phyloP scores from a whole-genome alignment of 2,329 filamentous ascomycete genomes.

The Cladophialophora immunda region DNA sequence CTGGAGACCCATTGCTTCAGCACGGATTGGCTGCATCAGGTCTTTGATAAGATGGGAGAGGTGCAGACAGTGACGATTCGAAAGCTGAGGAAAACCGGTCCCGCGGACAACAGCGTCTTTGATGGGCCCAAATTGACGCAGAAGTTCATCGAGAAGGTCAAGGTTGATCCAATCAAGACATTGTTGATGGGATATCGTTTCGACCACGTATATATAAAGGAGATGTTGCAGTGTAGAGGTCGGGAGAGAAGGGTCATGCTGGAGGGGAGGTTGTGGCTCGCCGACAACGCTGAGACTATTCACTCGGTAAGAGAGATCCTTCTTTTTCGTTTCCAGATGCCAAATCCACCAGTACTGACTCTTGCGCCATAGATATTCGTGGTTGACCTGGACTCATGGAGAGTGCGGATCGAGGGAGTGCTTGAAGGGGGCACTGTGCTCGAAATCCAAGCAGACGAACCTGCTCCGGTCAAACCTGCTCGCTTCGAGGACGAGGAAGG shows the following conservation, averaged over 20 bases:
- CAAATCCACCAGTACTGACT: not conserved
- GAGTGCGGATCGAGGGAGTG: slow-evolving; percentile 14
- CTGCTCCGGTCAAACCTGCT: not conserved
- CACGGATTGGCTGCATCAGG: slow-evolving; percentile 16
- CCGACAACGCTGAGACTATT: not conserved
- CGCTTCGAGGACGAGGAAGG: slow-evolving; percentile 14
- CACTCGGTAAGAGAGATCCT: slow-evolving; percentile 9
- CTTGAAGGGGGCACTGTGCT: not conserved
- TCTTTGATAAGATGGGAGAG: slow-evolving; percentile 17
- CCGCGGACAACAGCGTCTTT: not conserved
- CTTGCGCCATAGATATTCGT: not conserved
- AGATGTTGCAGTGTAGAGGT: slow-evolving; percentile 11
- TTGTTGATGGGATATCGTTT: slow-evolving; percentile 21
- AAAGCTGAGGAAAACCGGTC: slow-evolving; percentile 5
- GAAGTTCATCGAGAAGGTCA: slow-evolving; percentile 11
- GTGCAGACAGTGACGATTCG: slow-evolving; percentile 11
- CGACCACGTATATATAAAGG: slow-evolving; percentile 17
- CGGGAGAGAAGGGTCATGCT: slow-evolving; percentile 6
- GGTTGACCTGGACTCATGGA: slow-evolving; percentile 19
- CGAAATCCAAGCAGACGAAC: slow-evolving; percentile 9
- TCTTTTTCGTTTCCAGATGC: not conserved
- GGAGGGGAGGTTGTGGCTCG: slow-evolving; percentile 9
- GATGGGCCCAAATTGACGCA: slow-evolving; percentile 1
- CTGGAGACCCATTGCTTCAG: slow-evolving; percentile 20
- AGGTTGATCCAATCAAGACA: slow-evolving; percentile 2